Conservation (phyloP, 2,329 filamentous ascomycete genomes). For the Fonsecaea pugnacius region DNA sequence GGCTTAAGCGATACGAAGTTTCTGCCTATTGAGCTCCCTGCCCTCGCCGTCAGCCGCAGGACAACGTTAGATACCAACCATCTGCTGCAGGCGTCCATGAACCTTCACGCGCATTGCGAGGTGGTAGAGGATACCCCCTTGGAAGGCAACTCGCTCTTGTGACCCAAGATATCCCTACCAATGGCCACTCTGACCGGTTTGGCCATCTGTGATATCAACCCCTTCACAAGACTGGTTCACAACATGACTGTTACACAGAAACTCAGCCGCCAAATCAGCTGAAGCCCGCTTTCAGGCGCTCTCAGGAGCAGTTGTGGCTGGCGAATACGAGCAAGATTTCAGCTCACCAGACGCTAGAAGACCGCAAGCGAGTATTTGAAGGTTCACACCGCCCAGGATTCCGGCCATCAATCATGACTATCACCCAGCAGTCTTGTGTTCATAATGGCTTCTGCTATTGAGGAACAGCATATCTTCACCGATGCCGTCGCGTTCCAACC, state of each 20-base stretch:
- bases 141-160: background rate
- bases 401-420: background rate
- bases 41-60: background rate
- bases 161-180: background rate
- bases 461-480: conserved; percentile 16
- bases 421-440: background rate
- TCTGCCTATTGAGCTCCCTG: background rate
- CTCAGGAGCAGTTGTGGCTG: conserved; percentile 3
- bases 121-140: background rate
- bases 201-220: background rate
- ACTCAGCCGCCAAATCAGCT: background rate
- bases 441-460: conserved; percentile 4
- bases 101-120: too few relatives aligned
- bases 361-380: background rate
- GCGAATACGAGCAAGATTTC: conserved; percentile 4
- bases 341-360: background rate
- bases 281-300: background rate
- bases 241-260: conserved; percentile 2
- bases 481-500: conserved; percentile 16
- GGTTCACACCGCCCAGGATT: background rate
- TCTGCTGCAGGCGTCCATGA: background rate
- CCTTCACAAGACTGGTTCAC: background rate
- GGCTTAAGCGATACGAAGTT: background rate
- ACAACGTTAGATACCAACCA: background rate
- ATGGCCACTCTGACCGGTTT: background rate